phyloP scores from a whole-genome alignment of 768 basidiomycete species.

The Mycena olivaceomarginata region DNA sequence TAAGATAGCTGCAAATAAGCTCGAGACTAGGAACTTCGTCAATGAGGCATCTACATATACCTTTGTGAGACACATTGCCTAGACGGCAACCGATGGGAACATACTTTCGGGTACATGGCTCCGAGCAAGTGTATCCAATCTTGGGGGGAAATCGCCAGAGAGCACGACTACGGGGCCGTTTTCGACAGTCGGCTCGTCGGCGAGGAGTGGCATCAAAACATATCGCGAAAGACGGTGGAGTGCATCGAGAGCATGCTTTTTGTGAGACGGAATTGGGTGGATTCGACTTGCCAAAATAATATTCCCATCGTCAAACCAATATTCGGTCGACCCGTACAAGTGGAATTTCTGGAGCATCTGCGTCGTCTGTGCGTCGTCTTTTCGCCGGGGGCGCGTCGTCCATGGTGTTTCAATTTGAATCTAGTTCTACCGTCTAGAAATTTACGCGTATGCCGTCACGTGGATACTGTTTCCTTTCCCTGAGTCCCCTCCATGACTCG shows the following conservation, averaged over 20 bases:
- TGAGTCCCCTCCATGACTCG: constrained; percentile 48
- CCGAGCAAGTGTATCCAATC: constrained; percentile 59
- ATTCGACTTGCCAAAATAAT: constrained; percentile 59
- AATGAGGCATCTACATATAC: background rate
- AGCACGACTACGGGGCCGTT: constrained; percentile 58
- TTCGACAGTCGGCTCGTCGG: constrained; percentile 51
- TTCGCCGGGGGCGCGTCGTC: background rate
- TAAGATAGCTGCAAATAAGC: constrained; percentile 6
- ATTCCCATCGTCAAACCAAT: constrained; percentile 64
- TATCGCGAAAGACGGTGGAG: constrained; percentile 61
- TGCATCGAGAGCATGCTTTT: constrained; percentile 57
- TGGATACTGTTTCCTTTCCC: background rate
- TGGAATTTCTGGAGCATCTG: background rate
- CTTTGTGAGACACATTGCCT: background rate
- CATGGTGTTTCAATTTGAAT: background rate
- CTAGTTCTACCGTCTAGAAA: no score
- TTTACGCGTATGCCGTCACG: no score
- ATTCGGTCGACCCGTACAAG: constrained; percentile 10
- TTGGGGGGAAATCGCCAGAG: constrained; percentile 53
- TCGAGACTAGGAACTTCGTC: background rate
- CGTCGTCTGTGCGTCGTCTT: constrained; percentile 12
- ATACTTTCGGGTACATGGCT: constrained; percentile 50
- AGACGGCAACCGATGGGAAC: background rate
- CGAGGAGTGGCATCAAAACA: constrained; percentile 61
- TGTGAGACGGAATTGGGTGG: constrained; percentile 58